phyloP scores from a whole-genome alignment of 768 basidiomycete species.

The Russula earlei region DNA sequence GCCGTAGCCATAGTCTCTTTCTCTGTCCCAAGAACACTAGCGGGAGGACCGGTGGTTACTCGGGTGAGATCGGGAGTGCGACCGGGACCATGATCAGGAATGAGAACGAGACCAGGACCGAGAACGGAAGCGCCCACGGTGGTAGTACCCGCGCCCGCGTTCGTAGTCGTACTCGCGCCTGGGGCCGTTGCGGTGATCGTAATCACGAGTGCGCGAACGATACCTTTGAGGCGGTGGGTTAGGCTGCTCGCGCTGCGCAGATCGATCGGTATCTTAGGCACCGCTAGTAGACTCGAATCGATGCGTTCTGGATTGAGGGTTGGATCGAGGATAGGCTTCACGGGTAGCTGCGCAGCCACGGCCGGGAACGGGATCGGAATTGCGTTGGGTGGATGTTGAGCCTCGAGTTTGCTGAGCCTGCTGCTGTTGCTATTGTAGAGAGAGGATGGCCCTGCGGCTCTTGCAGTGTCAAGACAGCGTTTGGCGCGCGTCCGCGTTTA shows the following conservation, averaged over 20 bases:
- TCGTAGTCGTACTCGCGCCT: neutral
- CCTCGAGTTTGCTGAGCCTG: neutral
- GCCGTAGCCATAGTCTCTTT: neutral
- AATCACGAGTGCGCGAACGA: conserved; percentile 1
- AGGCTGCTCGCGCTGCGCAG: neutral
- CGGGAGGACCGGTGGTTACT: neutral
- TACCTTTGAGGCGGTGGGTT: neutral
- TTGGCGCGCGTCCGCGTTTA: too few relatives aligned
- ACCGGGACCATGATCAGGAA: neutral
- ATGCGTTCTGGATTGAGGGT: neutral
- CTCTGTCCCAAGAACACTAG: neutral
- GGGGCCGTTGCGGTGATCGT: neutral
- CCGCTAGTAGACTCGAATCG: neutral
- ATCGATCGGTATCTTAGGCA: neutral
- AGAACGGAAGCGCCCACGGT: neutral
- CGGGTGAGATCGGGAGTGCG: neutral
- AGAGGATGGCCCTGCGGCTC: neutral
- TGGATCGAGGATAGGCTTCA: too few relatives aligned
- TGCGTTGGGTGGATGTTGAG: neutral
- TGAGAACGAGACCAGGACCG: neutral
- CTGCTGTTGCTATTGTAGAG: neutral
- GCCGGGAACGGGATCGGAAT: neutral
- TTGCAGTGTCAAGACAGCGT: neutral
- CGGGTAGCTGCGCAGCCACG: neutral
- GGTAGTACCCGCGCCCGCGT: neutral